Evolutionary conservation across 2,329 filamentous ascomycete species (phyloP).

Genomic region (Colletotrichum phormii): DNA sequence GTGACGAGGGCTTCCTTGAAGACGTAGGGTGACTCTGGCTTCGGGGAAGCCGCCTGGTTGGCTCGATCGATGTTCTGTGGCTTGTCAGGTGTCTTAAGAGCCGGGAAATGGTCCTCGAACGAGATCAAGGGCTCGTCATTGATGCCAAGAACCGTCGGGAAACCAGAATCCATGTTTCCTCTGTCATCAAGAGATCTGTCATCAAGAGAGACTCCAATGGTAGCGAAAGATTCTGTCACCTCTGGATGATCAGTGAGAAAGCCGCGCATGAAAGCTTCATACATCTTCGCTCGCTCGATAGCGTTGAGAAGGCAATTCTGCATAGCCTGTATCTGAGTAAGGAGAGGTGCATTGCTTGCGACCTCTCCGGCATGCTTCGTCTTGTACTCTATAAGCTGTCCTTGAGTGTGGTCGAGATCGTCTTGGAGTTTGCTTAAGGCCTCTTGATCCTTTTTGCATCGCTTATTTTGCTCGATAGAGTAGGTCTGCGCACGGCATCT

Average conservation of each 20-base stretch:
- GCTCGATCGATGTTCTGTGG: not conserved
- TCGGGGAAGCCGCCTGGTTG: too few relatives aligned
- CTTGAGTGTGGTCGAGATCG: not conserved
- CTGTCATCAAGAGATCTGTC: too few relatives aligned
- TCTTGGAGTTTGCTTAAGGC: not conserved
- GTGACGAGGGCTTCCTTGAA: too few relatives aligned
- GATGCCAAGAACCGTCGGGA: too few relatives aligned
- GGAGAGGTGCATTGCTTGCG: not conserved
- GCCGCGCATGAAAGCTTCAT: constrained; percentile 8
- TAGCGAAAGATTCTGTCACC: not conserved
- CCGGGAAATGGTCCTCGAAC: not conserved
- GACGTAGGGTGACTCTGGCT: too few relatives aligned
- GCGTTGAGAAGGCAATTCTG: constrained; percentile 15
- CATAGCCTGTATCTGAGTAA: not conserved
- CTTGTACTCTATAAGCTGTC: constrained; percentile 7
- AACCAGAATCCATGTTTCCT: not conserved
- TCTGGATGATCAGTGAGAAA: constrained; percentile 18
- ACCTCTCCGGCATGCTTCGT: constrained; percentile 8
- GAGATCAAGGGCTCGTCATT: constrained; percentile 5
- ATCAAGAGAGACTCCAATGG: not conserved
- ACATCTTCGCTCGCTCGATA: constrained; percentile 16
- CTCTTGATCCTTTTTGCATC: not conserved
- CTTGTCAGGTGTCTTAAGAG: not conserved
- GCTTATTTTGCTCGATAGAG: constrained; percentile 9
- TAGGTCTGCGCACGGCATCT: constrained; percentile 4